These are phyloP conservation scores for Pleoardoris graminearum DNA, from an alignment of 2,329 filamentous ascomycete genomes.

Conservation along the genomic window DNA sequence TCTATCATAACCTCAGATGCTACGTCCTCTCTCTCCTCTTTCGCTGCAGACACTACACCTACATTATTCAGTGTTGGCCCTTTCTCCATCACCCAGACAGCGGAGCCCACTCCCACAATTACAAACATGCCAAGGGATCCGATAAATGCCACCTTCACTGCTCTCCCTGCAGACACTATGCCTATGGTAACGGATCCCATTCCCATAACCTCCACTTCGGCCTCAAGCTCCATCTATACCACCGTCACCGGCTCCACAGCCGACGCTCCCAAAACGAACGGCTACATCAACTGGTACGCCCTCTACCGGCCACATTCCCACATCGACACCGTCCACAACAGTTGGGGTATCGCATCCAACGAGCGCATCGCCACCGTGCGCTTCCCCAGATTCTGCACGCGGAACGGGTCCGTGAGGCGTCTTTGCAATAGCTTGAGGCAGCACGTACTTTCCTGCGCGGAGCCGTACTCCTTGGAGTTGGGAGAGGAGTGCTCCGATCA, in stretches of 20 bases:
- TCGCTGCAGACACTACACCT: not conserved
- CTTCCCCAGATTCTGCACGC: not conserved
- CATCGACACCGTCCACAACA: slow-evolving; percentile 1
- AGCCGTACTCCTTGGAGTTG: not conserved
- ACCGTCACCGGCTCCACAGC: not conserved
- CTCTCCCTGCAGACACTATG: too few species aligned
- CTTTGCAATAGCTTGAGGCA: not conserved
- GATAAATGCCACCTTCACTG: too few species aligned
- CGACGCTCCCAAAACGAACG: not conserved
- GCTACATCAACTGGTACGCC: not conserved
- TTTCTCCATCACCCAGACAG: too few species aligned
- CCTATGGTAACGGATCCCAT: not conserved
- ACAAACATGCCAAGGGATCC: too few species aligned
- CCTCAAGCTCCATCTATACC: not conserved
- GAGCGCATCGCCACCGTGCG: not conserved
- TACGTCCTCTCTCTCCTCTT: not conserved
- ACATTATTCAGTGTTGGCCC: too few species aligned
- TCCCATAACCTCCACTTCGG: not conserved
- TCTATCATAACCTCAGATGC: too few species aligned
- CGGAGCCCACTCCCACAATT: too few species aligned
- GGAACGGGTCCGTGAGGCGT: not conserved
- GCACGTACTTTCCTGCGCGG: not conserved
- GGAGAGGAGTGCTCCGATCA: not conserved
- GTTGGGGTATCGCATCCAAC: not conserved
- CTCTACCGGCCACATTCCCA: not conserved